A percentile compares a stretch with the other conserved stretches of the same genome.
Evolutionary conservation across 495 filamentous ascomycete species (phyloP).

Genomic region (Lasiosphaeris hirsuta): DNA sequence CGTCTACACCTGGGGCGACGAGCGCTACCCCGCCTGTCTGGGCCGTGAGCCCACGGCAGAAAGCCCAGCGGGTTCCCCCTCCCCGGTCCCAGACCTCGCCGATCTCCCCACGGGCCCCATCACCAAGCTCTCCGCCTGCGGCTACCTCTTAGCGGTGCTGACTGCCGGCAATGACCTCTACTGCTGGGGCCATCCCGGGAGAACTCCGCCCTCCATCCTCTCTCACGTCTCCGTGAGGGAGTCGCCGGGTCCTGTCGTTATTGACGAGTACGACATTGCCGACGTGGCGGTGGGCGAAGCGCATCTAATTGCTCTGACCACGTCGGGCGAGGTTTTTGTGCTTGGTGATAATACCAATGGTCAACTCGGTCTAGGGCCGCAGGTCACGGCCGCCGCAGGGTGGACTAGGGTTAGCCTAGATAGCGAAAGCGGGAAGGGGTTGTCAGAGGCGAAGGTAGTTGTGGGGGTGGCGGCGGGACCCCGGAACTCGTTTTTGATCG

Average conservation of each 20-base stretch:
- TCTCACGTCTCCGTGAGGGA: conserved; percentile 22
- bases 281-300: conserved; percentile 58
- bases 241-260: conserved; percentile 33
- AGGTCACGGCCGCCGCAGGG: conserved; percentile 6
- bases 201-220: neutral
- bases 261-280: conserved; percentile 41
- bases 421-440: conserved; percentile 1
- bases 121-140: conserved; percentile 51
- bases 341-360: conserved; percentile 56
- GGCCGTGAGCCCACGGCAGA: conserved; percentile 37
- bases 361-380: conserved; percentile 51
- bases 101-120: conserved; percentile 51
- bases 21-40: conserved; percentile 48
- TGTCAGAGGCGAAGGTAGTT: conserved; percentile 25
- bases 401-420: conserved; percentile 39
- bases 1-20: conserved; percentile 61
- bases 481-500: conserved; percentile 43
- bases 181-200: conserved; percentile 52
- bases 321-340: conserved; percentile 49
- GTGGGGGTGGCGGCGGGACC: conserved; percentile 44
- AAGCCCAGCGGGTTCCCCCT: conserved; percentile 41
- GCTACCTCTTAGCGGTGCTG: conserved; percentile 56
- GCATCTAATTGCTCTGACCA: conserved; percentile 55
- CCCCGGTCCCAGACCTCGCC: conserved; percentile 43
- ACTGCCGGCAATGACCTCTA: conserved; percentile 58